Conservation (phyloP, 768 basidiomycete species). For the Boletus fagicola region DNA sequence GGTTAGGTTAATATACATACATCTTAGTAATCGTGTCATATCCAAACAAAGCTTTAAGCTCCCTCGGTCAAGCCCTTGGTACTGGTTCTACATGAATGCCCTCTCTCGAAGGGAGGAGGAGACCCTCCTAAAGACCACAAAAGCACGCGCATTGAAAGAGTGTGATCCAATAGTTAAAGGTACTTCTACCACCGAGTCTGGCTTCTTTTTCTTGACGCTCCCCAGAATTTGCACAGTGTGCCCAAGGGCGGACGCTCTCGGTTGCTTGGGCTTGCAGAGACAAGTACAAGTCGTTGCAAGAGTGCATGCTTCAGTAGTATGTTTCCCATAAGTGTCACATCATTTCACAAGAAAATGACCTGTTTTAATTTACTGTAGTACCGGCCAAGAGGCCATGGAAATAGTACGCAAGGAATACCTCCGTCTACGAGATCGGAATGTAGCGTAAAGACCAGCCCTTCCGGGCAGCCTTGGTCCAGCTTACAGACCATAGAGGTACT, state of each 20-base stretch:
- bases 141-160: constrained; percentile 73
- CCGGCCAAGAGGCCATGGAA: constrained; percentile 73
- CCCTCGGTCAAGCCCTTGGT: too few relatives aligned
- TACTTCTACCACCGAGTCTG: not conserved
- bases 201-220: not conserved
- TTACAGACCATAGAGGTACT: not conserved
- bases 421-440: constrained; percentile 50
- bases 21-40: constrained; percentile 10
- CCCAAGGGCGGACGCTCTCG: constrained; percentile 74
- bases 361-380: constrained; percentile 40
- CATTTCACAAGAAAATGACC: not conserved
- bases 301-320: constrained; percentile 79
- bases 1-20: not conserved
- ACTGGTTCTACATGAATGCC: constrained; percentile 60
- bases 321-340: constrained; percentile 26
- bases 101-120: constrained; percentile 89
- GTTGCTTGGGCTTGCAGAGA: constrained; percentile 82
- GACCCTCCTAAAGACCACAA: constrained; percentile 76
- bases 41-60: not conserved
- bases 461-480: not conserved
- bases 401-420: constrained; percentile 69
- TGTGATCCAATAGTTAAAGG: constrained; percentile 79
- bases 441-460: not conserved
- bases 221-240: constrained; percentile 83
- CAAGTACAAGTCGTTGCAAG: constrained; percentile 66